phyloP scores from a whole-genome alignment of 2,329 filamentous ascomycete genomes.

The Nigrograna mackinnonii region DNA sequence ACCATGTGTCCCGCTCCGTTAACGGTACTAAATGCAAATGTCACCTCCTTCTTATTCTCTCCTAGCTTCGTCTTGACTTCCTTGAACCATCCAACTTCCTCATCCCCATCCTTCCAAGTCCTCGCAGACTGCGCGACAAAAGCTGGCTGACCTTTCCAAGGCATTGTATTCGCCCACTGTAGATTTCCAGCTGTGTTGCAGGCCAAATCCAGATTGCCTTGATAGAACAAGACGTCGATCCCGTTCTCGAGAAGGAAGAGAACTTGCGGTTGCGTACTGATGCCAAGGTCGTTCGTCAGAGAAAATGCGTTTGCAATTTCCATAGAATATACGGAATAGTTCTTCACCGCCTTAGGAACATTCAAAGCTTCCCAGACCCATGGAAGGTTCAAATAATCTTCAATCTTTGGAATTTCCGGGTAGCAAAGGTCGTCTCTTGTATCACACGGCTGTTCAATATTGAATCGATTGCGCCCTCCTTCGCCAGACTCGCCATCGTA shows the following conservation, averaged over 20 bases:
- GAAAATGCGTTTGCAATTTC: slow-evolving; percentile 30
- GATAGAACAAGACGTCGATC: slow-evolving; percentile 44
- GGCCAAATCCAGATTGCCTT: slow-evolving; percentile 45
- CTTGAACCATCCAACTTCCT: slow-evolving; percentile 38
- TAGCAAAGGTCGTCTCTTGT: slow-evolving; percentile 45
- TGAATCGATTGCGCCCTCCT: slow-evolving; percentile 48
- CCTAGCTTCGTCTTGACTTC: slow-evolving; percentile 32
- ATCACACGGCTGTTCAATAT: slow-evolving; percentile 46
- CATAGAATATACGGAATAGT: slow-evolving; percentile 30
- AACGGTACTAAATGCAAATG: slow-evolving; percentile 40
- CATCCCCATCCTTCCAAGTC: slow-evolving; percentile 23
- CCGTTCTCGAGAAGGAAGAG: slow-evolving; percentile 38
- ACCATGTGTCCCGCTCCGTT: slow-evolving; percentile 49
- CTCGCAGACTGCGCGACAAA: slow-evolving; percentile 40
- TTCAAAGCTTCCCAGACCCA: slow-evolving; percentile 35
- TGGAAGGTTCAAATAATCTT: slow-evolving; percentile 38
- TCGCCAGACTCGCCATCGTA: slow-evolving; percentile 46
- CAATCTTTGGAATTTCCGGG: slow-evolving; percentile 26
- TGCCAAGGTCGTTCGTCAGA: slow-evolving; percentile 27
- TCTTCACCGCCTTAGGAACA: slow-evolving; percentile 34
- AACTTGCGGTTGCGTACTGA: slow-evolving; percentile 38
- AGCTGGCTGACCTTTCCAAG: slow-evolving; percentile 50
- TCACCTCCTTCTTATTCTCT: slow-evolving; percentile 28
- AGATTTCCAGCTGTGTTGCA: slow-evolving; percentile 46
- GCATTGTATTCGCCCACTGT: slow-evolving; percentile 45